Conservation (phyloP, 2,329 filamentous ascomycete species). For the Colletotrichum acutatum region DNA sequence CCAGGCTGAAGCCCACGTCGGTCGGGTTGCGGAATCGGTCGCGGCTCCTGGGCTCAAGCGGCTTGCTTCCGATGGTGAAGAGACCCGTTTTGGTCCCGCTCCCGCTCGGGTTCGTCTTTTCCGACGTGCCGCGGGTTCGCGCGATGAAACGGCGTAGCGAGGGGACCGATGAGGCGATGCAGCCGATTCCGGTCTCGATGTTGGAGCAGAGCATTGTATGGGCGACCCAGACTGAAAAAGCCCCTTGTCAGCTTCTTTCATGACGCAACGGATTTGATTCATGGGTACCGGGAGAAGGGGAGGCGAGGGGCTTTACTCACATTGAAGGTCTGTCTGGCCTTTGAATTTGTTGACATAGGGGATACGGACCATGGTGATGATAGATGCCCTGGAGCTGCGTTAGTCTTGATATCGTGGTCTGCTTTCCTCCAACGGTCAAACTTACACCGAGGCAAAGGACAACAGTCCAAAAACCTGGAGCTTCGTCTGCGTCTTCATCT, state of each 20-base stretch:
- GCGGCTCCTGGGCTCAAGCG: constrained; percentile 22
- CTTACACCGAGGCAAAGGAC: constrained; percentile 38
- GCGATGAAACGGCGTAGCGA: constrained; percentile 36
- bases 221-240: constrained; percentile 32
- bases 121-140: constrained; percentile 27
- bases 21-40: constrained; percentile 31
- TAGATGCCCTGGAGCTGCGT: constrained; percentile 28
- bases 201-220: constrained; percentile 39
- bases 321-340: constrained; percentile 32
- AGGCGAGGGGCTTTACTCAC: neutral
- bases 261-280: neutral
- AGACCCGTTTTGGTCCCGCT: constrained; percentile 19
- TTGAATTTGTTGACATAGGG: constrained; percentile 39
- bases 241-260: neutral
- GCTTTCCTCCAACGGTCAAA: neutral
- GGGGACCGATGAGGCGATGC: constrained; percentile 38
- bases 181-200: constrained; percentile 39
- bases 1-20: constrained; percentile 31
- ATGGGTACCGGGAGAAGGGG: no score
- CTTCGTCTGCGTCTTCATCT: constrained; percentile 43
- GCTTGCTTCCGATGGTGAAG: constrained; percentile 34
- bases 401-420: neutral
- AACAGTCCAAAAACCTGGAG: constrained; percentile 38
- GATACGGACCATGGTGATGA: constrained; percentile 40
- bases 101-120: constrained; percentile 17